Evolutionary conservation across 306 rosid species (phyloP).

Genomic region (Medicago lupulina): DNA sequence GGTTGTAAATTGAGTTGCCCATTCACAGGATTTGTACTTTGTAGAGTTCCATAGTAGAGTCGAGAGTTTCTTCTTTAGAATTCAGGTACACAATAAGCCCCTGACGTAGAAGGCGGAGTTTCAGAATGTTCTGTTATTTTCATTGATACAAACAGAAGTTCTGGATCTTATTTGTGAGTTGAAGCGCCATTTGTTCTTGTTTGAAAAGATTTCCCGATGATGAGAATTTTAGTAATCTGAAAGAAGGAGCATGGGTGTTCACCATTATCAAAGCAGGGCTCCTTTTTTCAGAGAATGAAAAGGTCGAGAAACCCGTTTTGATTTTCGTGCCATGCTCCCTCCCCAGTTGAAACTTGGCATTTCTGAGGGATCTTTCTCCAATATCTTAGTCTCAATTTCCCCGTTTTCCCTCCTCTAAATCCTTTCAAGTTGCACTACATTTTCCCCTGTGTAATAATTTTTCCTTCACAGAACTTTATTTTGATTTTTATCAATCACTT

Average conservation of each 20-base stretch:
- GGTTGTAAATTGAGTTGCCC: not conserved
- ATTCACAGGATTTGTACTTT: conserved; percentile 4
- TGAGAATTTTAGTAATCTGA: conserved; percentile 46
- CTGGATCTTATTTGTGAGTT: not conserved
- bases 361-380: conserved; percentile 40
- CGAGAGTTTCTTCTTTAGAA: not conserved
- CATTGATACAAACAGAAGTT: not conserved
- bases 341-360: conserved; percentile 36
- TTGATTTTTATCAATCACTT: not conserved
- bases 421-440: not conserved
- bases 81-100: not conserved
- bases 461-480: not conserved
- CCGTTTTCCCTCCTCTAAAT: not conserved
- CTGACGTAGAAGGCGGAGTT: not conserved
- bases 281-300: conserved; percentile 6
- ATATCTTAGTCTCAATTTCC: conserved; percentile 4
- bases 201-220: conserved; percentile 28
- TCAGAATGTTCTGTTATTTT: not conserved
- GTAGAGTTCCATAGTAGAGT: not conserved
- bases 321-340: conserved; percentile 10
- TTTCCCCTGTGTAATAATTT: not conserved
- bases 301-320: conserved; percentile 43
- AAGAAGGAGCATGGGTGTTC: conserved; percentile 12
- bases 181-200: not conserved
- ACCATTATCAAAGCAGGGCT: conserved; percentile 18